Percentiles rank a stretch among this genome's conserved stretches.
These are phyloP conservation scores for Breynia disticha DNA, from an alignment of 441 rosid species.

Conservation along the genomic window DNA sequence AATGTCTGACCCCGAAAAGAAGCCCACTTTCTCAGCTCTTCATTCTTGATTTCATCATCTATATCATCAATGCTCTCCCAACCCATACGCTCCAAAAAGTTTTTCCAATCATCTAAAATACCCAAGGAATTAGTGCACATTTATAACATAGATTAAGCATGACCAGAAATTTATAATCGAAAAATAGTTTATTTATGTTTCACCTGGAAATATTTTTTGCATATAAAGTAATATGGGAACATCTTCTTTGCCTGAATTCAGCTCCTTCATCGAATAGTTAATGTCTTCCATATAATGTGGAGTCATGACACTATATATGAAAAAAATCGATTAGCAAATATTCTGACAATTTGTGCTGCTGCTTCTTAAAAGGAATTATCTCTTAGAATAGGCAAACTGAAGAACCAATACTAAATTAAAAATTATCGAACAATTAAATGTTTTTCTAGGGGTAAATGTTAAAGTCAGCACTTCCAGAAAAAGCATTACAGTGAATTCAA, in stretches of 20 bases:
- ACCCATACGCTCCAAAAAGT: slow-evolving; percentile 88
- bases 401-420: no score
- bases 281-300: slow-evolving; percentile 91
- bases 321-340: slow-evolving; percentile 5
- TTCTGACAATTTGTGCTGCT: no score
- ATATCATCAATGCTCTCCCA: slow-evolving; percentile 40
- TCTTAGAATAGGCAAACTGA: no score
- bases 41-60: slow-evolving; percentile 42
- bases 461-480: no score
- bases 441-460: no score
- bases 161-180: background rate
- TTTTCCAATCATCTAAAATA: slow-evolving; percentile 80
- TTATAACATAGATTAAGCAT: no score
- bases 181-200: slow-evolving; percentile 8
- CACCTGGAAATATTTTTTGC: slow-evolving; percentile 87
- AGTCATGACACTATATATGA: slow-evolving; percentile 65
- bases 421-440: no score
- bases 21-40: slow-evolving; percentile 83
- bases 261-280: slow-evolving; percentile 65
- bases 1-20: slow-evolving; percentile 95
- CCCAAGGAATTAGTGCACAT: slow-evolving; percentile 1
- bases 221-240: slow-evolving; percentile 83
- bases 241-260: slow-evolving; percentile 55
- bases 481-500: no score
- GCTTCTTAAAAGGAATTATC: no score